phyloP scores from a whole-genome alignment of 257 asterid genomes.

The Solanum peruvianum region DNA sequence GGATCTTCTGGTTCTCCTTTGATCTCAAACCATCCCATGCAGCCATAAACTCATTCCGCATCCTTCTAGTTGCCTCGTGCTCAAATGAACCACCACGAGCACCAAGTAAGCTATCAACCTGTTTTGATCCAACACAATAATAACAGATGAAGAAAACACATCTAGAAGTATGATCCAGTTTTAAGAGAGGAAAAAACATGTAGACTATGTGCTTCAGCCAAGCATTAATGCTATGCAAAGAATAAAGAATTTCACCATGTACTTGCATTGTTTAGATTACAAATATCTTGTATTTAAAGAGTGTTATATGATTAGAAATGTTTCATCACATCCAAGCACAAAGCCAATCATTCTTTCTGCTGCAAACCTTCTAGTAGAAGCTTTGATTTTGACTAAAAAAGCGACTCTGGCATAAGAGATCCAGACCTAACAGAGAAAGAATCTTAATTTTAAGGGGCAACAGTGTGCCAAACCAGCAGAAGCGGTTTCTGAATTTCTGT shows the following conservation, averaged over 20 bases:
- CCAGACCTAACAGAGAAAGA: not conserved
- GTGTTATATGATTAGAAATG: not conserved
- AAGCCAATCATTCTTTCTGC: not conserved
- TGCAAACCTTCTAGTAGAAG: not conserved
- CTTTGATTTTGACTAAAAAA: not conserved
- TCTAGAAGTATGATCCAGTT: not conserved
- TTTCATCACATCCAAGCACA: not conserved
- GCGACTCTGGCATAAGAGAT: not conserved
- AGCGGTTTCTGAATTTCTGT: not conserved
- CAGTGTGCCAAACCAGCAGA: not conserved
- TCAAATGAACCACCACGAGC: constrained; percentile 96
- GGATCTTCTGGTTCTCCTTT: constrained; percentile 87
- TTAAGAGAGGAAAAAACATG: not conserved
- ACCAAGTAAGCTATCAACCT: constrained; percentile 99
- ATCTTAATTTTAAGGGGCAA: not conserved
- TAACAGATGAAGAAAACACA: not conserved
- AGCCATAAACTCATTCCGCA: constrained; percentile 98
- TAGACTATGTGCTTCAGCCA: not conserved
- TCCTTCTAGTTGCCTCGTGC: constrained; percentile 99
- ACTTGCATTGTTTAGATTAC: not conserved
- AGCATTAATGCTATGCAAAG: not conserved
- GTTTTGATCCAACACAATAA: constrained; percentile 11
- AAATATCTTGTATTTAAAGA: not conserved
- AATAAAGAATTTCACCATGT: not conserved
- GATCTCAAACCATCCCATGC: constrained; percentile 99